A percentile compares a stretch with the other conserved stretches of the same genome.
Evolutionary conservation across 1,284 basidiomycete species (phyloP).

Genomic region (Pyrrhoderma lamaoense): DNA sequence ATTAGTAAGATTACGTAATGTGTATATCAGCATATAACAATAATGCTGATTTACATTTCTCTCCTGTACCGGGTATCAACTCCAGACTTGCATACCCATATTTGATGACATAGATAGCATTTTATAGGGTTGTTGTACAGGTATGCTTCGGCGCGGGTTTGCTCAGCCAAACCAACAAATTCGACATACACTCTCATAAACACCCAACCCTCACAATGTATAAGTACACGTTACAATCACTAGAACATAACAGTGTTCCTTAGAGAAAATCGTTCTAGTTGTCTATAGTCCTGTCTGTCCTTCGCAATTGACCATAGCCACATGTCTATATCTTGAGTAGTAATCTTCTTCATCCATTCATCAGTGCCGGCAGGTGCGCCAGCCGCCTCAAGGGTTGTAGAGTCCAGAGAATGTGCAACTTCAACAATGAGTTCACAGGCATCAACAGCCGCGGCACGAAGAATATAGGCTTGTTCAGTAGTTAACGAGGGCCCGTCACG

Average conservation of each 20-base stretch:
- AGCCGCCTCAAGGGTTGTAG: constrained; percentile 23
- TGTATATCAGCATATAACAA: too few species aligned
- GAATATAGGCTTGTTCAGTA: constrained; percentile 56
- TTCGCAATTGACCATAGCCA: constrained; percentile 78
- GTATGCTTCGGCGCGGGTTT: too few species aligned
- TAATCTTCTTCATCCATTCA: constrained; percentile 50
- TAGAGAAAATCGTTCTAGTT: constrained; percentile 55
- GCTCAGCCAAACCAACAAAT: too few species aligned
- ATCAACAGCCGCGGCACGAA: constrained; percentile 74
- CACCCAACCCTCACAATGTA: too few species aligned
- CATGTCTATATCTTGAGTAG: constrained; percentile 53
- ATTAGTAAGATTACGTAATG: too few species aligned
- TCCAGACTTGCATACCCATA: too few species aligned
- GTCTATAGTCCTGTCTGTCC: constrained; percentile 60
- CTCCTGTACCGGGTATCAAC: too few species aligned
- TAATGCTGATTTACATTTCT: too few species aligned
- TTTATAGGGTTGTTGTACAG: too few species aligned
- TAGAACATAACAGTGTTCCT: constrained; percentile 60
- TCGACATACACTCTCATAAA: too few species aligned
- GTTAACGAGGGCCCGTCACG: constrained; percentile 60
- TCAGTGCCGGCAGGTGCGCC: constrained; percentile 22
- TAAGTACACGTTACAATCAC: constrained; percentile 1
- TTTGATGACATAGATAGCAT: too few species aligned
- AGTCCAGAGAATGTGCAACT: constrained; percentile 40
- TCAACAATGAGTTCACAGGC: constrained; percentile 65